Evolutionary conservation across 352 stramenopile species (phyloP).

Genomic region (Phytophthora tubulina): DNA sequence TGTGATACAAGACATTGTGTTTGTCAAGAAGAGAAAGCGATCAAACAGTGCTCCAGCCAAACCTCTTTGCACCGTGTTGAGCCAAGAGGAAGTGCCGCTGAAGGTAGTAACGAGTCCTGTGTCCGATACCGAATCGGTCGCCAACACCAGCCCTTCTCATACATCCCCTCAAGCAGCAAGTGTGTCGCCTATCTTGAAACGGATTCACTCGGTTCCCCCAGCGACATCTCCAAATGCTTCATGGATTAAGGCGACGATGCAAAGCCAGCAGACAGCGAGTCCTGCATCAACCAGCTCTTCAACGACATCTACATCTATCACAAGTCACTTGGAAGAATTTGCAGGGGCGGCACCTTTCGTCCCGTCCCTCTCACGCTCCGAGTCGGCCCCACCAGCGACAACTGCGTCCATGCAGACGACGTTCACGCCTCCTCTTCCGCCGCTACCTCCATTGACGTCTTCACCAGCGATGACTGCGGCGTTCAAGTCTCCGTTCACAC

Average conservation of each 20-base stretch:
- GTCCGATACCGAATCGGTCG: conserved; percentile 2
- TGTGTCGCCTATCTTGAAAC: conserved; percentile 9
- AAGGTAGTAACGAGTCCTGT: conserved; percentile 17
- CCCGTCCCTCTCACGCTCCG: background rate
- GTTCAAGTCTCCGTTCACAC: conserved; percentile 11
- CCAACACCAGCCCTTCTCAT: background rate
- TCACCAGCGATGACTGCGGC: background rate
- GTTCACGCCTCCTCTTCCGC: background rate
- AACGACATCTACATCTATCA: background rate
- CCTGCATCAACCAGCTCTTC: background rate
- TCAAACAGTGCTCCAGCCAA: background rate
- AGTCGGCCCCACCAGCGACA: background rate
- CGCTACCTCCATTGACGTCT: conserved; percentile 1
- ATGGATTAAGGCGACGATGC: conserved; percentile 30
- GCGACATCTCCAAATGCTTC: conserved; percentile 29
- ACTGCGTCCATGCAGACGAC: background rate
- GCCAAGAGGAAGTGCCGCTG: background rate
- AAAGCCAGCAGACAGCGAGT: conserved; percentile 5
- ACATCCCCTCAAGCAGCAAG: conserved; percentile 4
- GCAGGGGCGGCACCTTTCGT: conserved; percentile 6
- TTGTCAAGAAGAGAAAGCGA: conserved; percentile 13
- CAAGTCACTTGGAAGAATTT: conserved; percentile 1
- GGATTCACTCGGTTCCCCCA: conserved; percentile 11
- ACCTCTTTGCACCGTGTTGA: conserved; percentile 7
- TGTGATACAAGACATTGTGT: conserved; percentile 21